These are phyloP conservation scores for Kalanchoe fedtschenkoi DNA, from an alignment of 164 flowering plant species.

Conservation along the genomic window DNA sequence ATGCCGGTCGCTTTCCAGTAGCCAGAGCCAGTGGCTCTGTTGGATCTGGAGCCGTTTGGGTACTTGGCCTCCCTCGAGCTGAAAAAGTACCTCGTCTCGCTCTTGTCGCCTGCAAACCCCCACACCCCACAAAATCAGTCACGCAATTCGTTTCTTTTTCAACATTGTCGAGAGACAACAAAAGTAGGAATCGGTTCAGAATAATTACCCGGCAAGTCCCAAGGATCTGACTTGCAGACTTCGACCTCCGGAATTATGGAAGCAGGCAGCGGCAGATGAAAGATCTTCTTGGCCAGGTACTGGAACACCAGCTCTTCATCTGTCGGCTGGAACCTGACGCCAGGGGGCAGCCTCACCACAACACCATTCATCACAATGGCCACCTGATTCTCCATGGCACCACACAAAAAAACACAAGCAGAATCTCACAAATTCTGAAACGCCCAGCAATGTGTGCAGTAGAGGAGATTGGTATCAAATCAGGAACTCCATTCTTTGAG, in stretches of 20 bases:
- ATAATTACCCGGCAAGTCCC: slow-evolving; percentile 63
- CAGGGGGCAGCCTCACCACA: slow-evolving; percentile 59
- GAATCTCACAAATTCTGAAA: background rate
- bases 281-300: slow-evolving; percentile 48
- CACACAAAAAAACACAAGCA: background rate
- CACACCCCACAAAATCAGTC: slow-evolving; percentile 1
- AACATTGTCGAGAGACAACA: background rate
- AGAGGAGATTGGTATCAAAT: background rate
- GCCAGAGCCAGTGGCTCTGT: slow-evolving; percentile 58
- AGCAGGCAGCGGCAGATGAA: slow-evolving; percentile 55
- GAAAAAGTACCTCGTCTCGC: slow-evolving; percentile 66
- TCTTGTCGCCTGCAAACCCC: slow-evolving; percentile 29
- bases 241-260: slow-evolving; percentile 64
- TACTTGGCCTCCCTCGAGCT: slow-evolving; percentile 61
- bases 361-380: slow-evolving; percentile 41
- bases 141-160: background rate
- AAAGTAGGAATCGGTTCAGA: background rate
- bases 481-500: background rate
- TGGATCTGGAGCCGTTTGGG: slow-evolving; percentile 58
- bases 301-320: slow-evolving; percentile 64
- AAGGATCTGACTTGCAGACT: slow-evolving; percentile 65
- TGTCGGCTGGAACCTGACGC: slow-evolving; percentile 63
- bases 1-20: slow-evolving; percentile 75
- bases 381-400: slow-evolving; percentile 11
- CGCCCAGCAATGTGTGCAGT: background rate